Percentiles rank a stretch among this genome's conserved stretches.
Conservation (phyloP, 1,284 basidiomycete species). For the Entoloma clypeatum region DNA sequence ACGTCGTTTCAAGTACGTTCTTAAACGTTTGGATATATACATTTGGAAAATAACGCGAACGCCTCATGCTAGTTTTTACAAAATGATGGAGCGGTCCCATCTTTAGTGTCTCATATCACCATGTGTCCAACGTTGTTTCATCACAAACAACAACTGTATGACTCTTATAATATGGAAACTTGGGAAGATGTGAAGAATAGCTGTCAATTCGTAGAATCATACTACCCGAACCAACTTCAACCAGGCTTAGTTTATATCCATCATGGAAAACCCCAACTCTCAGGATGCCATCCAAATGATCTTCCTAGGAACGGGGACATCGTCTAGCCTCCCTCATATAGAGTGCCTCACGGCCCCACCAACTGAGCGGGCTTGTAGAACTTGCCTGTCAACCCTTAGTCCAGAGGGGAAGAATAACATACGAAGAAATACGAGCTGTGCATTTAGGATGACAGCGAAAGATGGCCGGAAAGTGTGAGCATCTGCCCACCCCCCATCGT, state of each 20-base stretch:
- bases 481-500: too few relatives aligned
- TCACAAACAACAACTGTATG: too few relatives aligned
- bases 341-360: conserved; percentile 61
- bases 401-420: conserved; percentile 72
- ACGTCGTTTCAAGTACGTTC: conserved; percentile 85
- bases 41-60: conserved; percentile 2
- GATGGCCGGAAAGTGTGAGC: conserved; percentile 54
- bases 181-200: too few relatives aligned
- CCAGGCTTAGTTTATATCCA: too few relatives aligned
- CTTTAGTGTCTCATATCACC: too few relatives aligned
- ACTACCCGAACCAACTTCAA: too few relatives aligned
- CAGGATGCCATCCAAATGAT: conserved; percentile 49
- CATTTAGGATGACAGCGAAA: conserved; percentile 49
- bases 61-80: conserved; percentile 30
- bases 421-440: conserved; percentile 71
- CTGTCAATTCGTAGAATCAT: too few relatives aligned
- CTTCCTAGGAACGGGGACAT: conserved; percentile 75
- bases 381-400: conserved; percentile 63
- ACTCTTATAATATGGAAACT: too few relatives aligned
- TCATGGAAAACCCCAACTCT: conserved; percentile 4
- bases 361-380: conserved; percentile 46
- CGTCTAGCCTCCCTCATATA: conserved; percentile 61
- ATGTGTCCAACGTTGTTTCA: too few relatives aligned
- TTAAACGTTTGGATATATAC: neutral
- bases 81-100: too few relatives aligned